A percentile compares a stretch with the other conserved stretches of the same genome.
These are phyloP conservation scores for Mycena maculata DNA, from an alignment of 768 basidiomycete genomes.

Conservation along the genomic window DNA sequence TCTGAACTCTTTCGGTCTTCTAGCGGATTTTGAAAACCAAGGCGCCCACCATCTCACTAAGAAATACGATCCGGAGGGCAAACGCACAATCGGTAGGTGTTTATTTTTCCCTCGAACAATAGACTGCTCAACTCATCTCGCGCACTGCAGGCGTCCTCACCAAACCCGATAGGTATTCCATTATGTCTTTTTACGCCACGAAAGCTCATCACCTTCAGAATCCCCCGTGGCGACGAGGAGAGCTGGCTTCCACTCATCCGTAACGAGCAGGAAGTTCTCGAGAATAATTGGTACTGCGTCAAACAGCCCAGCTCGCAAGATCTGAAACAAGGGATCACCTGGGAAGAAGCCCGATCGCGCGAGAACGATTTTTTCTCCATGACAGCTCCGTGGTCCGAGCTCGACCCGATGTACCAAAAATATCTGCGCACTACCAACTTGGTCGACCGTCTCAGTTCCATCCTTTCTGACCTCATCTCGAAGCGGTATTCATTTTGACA, in stretches of 20 bases:
- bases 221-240: conserved; percentile 63
- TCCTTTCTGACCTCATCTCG: conserved; percentile 72
- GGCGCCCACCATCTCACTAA: conserved; percentile 77
- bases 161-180: conserved; percentile 67
- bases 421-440: conserved; percentile 69
- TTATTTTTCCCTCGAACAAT: neutral
- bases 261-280: conserved; percentile 62
- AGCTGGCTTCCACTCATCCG: conserved; percentile 69
- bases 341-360: conserved; percentile 66
- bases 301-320: conserved; percentile 66
- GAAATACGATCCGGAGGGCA: conserved; percentile 67
- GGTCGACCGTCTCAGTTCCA: conserved; percentile 65
- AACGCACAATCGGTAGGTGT: conserved; percentile 73
- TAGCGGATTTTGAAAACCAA: conserved; percentile 87
- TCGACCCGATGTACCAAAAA: conserved; percentile 61
- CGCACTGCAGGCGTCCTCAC: conserved; percentile 70
- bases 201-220: conserved; percentile 35
- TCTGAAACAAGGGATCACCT: conserved; percentile 63
- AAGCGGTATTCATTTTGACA: conserved; percentile 57
- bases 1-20: neutral
- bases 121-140: neutral
- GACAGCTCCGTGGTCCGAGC: conserved; percentile 63
- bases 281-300: conserved; percentile 71
- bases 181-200: neutral
- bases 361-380: conserved; percentile 70